Conservation (phyloP, 2,329 filamentous ascomycete genomes). For the Trichophyton equinum region DNA sequence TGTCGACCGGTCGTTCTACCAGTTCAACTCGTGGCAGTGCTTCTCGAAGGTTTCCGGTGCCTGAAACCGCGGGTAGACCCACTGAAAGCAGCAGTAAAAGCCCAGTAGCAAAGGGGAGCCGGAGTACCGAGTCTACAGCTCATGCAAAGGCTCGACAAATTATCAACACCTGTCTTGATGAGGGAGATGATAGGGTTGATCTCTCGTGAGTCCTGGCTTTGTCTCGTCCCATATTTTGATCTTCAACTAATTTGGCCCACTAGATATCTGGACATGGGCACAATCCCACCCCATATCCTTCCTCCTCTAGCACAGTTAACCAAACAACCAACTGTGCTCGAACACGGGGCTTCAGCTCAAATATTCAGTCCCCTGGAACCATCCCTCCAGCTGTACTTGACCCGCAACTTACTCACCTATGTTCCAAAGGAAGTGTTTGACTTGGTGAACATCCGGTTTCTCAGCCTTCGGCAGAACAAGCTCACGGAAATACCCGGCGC, state of each 20-base stretch:
- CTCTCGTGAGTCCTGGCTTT: slow-evolving; percentile 26
- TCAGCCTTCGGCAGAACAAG: slow-evolving; percentile 37
- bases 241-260: neutral
- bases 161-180: slow-evolving; percentile 32
- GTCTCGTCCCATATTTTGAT: neutral
- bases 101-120: slow-evolving; percentile 11
- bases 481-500: slow-evolving; percentile 30
- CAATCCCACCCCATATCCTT: slow-evolving; percentile 24
- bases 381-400: slow-evolving; percentile 32
- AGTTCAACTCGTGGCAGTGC: neutral
- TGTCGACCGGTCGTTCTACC: neutral
- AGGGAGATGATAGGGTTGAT: slow-evolving; percentile 34
- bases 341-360: slow-evolving; percentile 21
- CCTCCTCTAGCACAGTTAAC: slow-evolving; percentile 29
- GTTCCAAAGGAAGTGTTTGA: slow-evolving; percentile 33
- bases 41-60: neutral
- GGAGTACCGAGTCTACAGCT: slow-evolving; percentile 23
- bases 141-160: slow-evolving; percentile 26
- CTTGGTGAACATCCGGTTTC: slow-evolving; percentile 28
- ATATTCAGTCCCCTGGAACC: slow-evolving; percentile 30
- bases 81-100: neutral
- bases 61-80: neutral
- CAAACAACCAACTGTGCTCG: slow-evolving; percentile 22
- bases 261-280: slow-evolving; percentile 23
- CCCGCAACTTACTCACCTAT: slow-evolving; percentile 29